phyloP scores from a whole-genome alignment of 306 rosid genomes.

The Cucumis sativus region Cucumber_9930_V3 NC_026657.2:2976001-2976500 shows the following conservation, averaged over 20 bases:
- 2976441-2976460: conserved; percentile 59
- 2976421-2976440: conserved; percentile 84
- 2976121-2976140: neutral
- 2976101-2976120: conserved; percentile 12
- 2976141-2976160: neutral
- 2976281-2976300: neutral
- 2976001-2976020: conserved; percentile 50
- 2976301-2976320: neutral
- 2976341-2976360: conserved; percentile 92
- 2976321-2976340: conserved; percentile 67
- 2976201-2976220: neutral
- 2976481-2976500: conserved; percentile 53
- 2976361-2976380: conserved; percentile 96
- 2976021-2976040: conserved; percentile 94
- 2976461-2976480: conserved; percentile 61
- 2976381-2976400: conserved; percentile 83
- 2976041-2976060: conserved; percentile 89
- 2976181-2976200: neutral
- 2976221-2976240: neutral
- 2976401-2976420: conserved; percentile 44
- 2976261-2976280: neutral
- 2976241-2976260: neutral
- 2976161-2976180: neutral
- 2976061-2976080: conserved; percentile 88
- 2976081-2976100: conserved; percentile 44